Evolutionary conservation across 768 basidiomycete species (phyloP), one percentile per base, ranked within the genome.

Genomic region (Serendipita sp.): DNA sequence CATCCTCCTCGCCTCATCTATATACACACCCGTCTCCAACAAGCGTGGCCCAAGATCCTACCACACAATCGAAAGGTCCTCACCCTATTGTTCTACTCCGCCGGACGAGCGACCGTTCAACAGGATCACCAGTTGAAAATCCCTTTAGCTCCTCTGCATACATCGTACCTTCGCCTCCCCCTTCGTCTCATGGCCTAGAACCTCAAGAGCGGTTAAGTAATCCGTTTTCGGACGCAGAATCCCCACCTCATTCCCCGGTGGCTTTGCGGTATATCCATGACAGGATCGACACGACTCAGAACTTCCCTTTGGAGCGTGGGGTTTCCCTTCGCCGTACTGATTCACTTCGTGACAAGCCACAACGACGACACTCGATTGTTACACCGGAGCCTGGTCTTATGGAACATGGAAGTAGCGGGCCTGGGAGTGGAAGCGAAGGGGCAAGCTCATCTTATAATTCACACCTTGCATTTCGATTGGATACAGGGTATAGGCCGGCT

Each of bases 291-390:
- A 4, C 16, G 35, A 28, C 56, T 38, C 56, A 60, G 8, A 18
- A n/a, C 4, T 24, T 60, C 28, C n/a, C 16, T 8, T 35, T 60
- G n/a, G 56, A 60, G 4, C 56, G 56, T 30, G 56, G 56, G 10
- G 56, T 60, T 4, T 60, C 56, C 8, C 56, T 60, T n/a, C 56
- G 56, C 35, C 56, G 56, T 30, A 60, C 24, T 30, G 56, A 60
- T 38, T 5, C 56, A 8, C 16, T 28, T 10, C 28, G 37, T 4
- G 35, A 60, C 35, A 28, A 35, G 18, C 56, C 56, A 11, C 16
- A 34, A 37, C 56, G 35, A 28, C 56, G 35, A 11, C 18, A 28
- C 8, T 32, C 56, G 11, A 32, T n/a, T 3, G 48, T 34, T 16
- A 60, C 56, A 10, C 56, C 37, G n/a, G 56, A 60, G n/a, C 30